Conservation (phyloP, 2,329 filamentous ascomycete genomes). For the Aspergillus pseudotamarii region DNA sequence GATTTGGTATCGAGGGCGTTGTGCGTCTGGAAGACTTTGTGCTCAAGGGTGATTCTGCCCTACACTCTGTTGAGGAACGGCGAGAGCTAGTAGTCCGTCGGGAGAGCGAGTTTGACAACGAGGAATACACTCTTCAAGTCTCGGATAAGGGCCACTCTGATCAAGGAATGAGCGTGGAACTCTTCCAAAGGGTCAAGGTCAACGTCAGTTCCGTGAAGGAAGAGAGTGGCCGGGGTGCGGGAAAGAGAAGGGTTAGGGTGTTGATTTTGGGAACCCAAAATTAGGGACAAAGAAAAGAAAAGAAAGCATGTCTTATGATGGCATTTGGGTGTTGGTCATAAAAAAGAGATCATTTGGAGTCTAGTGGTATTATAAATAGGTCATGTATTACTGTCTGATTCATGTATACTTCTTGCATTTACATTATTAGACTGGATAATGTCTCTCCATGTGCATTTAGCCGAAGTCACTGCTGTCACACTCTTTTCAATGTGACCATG, state of each 20-base stretch:
- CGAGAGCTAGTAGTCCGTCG: constrained; percentile 52
- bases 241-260: constrained; percentile 71
- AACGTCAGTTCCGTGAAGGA: constrained; percentile 91
- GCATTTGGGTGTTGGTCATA: constrained; percentile 8
- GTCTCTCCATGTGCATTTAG: not conserved
- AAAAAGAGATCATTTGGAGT: constrained; percentile 3
- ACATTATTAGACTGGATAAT: not conserved
- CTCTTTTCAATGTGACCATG: constrained; percentile 35
- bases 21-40: constrained; percentile 84
- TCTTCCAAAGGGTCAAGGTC: constrained; percentile 91
- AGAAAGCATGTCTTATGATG: constrained; percentile 5
- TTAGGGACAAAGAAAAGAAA: constrained; percentile 12
- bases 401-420: not conserved
- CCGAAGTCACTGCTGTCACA: constrained; percentile 12
- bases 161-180: constrained; percentile 62
- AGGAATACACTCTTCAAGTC: constrained; percentile 75
- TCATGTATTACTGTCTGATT: constrained; percentile 1
- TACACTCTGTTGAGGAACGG: constrained; percentile 35
- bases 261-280: constrained; percentile 39
- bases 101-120: constrained; percentile 79
- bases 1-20: constrained; percentile 92
- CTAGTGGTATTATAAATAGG: constrained; percentile 1
- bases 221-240: constrained; percentile 71
- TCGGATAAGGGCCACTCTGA: constrained; percentile 53
- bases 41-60: constrained; percentile 58